These are phyloP conservation scores for Phytomonas francai DNA, from an alignment of 208 protist species.

Conservation along the genomic window DNA sequence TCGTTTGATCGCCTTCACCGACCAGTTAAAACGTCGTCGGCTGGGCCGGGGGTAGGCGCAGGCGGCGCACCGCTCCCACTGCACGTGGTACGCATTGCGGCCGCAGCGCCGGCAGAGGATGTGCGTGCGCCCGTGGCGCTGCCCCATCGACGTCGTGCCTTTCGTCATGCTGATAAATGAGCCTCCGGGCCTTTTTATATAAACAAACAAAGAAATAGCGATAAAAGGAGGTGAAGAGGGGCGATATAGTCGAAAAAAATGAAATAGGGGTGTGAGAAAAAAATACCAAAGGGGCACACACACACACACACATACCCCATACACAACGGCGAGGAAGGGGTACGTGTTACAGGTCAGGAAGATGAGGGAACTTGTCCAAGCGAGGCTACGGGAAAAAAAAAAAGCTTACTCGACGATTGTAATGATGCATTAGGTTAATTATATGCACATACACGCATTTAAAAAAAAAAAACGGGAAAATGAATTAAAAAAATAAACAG, in stretches of 20 bases:
- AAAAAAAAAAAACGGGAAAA: conserved; percentile 15
- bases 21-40: conserved; percentile 96
- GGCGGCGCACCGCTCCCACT: conserved; percentile 96
- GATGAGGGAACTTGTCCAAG: no score
- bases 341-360: no score
- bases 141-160: conserved; percentile 81
- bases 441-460: background rate
- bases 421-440: no score
- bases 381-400: no score
- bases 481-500: conserved; percentile 8
- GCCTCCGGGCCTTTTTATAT: no score
- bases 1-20: conserved; percentile 96
- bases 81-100: conserved; percentile 94
- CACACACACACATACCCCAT: background rate
- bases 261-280: no score
- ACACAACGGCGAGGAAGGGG: conserved; percentile 14
- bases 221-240: no score
- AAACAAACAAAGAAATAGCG: no score
- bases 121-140: conserved; percentile 91
- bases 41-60: conserved; percentile 97
- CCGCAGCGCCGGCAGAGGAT: conserved; percentile 97
- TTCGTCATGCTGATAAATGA: no score
- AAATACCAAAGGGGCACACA: no score
- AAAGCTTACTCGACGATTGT: no score
- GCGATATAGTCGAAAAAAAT: no score